Conservation (phyloP, 2,329 filamentous ascomycete genomes). For the Fusarium acutatum region DNA sequence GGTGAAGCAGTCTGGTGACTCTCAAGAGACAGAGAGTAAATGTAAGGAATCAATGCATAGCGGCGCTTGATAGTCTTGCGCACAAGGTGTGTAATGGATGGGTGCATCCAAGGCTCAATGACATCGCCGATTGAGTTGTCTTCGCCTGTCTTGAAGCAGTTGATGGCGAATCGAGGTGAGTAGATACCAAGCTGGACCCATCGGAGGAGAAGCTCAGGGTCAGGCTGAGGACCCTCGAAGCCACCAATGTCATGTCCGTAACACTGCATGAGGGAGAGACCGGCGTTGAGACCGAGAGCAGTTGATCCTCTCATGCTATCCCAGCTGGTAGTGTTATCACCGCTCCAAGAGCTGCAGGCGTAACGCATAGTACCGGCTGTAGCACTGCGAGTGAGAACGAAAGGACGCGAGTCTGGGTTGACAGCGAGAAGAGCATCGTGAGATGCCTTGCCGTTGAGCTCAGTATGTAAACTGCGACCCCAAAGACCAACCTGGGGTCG, state of each 20-base stretch:
- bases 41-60: slow-evolving; percentile 76
- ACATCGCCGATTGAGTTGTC: slow-evolving; percentile 76
- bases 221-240: slow-evolving; percentile 77
- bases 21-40: slow-evolving; percentile 71
- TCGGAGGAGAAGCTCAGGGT: slow-evolving; percentile 73
- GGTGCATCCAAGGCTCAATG: slow-evolving; percentile 83
- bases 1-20: slow-evolving; percentile 69
- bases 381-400: slow-evolving; percentile 75
- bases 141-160: slow-evolving; percentile 77
- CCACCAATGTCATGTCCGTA: slow-evolving; percentile 80
- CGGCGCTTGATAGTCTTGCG: slow-evolving; percentile 73
- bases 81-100: slow-evolving; percentile 69
- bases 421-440: slow-evolving; percentile 70
- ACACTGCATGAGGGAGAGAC: slow-evolving; percentile 73
- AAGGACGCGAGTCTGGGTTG: slow-evolving; percentile 68
- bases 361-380: slow-evolving; percentile 76
- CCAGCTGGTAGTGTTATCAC: slow-evolving; percentile 80
- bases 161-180: slow-evolving; percentile 77
- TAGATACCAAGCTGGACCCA: slow-evolving; percentile 79
- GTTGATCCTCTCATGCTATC: slow-evolving; percentile 77
- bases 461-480: slow-evolving; percentile 75
- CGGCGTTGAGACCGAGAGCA: slow-evolving; percentile 72
- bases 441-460: slow-evolving; percentile 75
- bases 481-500: slow-evolving; percentile 69
- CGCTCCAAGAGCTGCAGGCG: slow-evolving; percentile 76